A percentile compares a stretch with the other conserved stretches of the same genome.
Conservation (phyloP, 768 basidiomycete species). For the Serendipita indica region DNA sequence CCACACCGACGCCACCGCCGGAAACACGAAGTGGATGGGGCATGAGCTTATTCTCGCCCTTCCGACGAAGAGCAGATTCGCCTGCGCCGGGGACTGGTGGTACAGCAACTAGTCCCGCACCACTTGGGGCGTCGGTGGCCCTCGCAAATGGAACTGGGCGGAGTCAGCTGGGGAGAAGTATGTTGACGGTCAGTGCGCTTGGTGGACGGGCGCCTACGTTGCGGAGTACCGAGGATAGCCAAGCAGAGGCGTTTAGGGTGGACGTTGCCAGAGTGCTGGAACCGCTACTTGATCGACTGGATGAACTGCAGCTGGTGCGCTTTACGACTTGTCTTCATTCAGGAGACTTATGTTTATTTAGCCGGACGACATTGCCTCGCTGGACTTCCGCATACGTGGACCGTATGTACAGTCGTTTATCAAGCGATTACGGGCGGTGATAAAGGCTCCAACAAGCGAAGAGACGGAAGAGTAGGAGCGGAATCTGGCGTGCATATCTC, state of each 20-base stretch:
- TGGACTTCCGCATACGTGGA: slow-evolving; percentile 41
- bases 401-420: slow-evolving; percentile 41
- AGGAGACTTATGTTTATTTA: slow-evolving; percentile 16
- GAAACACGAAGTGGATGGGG: slow-evolving; percentile 13
- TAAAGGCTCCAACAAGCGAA: neutral
- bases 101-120: neutral
- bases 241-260: slow-evolving; percentile 40
- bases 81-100: neutral
- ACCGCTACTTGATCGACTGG: slow-evolving; percentile 40
- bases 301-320: slow-evolving; percentile 36
- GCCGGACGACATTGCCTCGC: slow-evolving; percentile 28
- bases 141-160: neutral
- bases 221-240: slow-evolving; percentile 10
- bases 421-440: neutral
- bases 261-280: slow-evolving; percentile 43
- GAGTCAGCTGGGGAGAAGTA: neutral
- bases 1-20: slow-evolving; percentile 6
- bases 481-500: neutral
- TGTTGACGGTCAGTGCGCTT: slow-evolving; percentile 7
- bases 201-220: neutral
- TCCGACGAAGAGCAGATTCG: slow-evolving; percentile 1
- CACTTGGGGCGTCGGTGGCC: too few relatives aligned
- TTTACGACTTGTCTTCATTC: slow-evolving; percentile 9
- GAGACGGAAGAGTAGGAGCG: slow-evolving; percentile 6
- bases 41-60: slow-evolving; percentile 6